Base-by-base conservation (phyloP, 768 basidiomycete species). In the Brasilioporus rufonigricans region DNA sequence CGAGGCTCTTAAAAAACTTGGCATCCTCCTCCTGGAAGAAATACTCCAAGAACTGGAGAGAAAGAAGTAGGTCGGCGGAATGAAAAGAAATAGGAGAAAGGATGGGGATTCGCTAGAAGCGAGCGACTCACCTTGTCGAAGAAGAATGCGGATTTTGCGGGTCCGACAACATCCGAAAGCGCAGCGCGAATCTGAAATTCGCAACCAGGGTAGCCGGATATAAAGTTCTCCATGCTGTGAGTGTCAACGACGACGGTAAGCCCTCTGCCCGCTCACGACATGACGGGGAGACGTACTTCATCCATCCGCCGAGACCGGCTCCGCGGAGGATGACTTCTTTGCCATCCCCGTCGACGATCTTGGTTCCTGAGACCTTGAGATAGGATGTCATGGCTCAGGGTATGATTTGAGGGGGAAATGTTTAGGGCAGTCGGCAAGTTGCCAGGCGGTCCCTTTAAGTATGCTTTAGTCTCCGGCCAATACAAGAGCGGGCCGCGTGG, bases 301-400 rank as follows among this genome's bases (percentile, higher is more conserved):
- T 87, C 88, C 89, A 90, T 65, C 89, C 88, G 57, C 88, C 89
- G 21, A 91, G 73, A n/a, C 88, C 87, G 50, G 88, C 88, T 21
- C 89, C 89, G 43, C 84, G 74, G 50, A 88, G 76, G 54, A 86
- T 75, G 55, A 86, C 74, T 59, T 84, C 78, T 19, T 82, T 75
- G 36, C 78, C 82, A 35, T 80, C 66, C 48, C 76, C 76, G 62
- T 86, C 78, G 55, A 86, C 78, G 61, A 89, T 73, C 58, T 80
- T 82, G 16, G 80, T 82, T 39, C 84, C 85, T 54, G 76, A 74
- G 14, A 86, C 79, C 59, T 74, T 80, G 47, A 86, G 71, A 53
- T 78, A 77, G 56, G 82, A 80, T 24, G 54, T 43, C 64, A 68
- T 66, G 44, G 4, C 21, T 50, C 55, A 49, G 50, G 26, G 18